Evolutionary conservation across 768 basidiomycete genomes (phyloP), one percentile per base, ranked within the genome.

Genomic region (Suillus cothurnatus): DNA sequence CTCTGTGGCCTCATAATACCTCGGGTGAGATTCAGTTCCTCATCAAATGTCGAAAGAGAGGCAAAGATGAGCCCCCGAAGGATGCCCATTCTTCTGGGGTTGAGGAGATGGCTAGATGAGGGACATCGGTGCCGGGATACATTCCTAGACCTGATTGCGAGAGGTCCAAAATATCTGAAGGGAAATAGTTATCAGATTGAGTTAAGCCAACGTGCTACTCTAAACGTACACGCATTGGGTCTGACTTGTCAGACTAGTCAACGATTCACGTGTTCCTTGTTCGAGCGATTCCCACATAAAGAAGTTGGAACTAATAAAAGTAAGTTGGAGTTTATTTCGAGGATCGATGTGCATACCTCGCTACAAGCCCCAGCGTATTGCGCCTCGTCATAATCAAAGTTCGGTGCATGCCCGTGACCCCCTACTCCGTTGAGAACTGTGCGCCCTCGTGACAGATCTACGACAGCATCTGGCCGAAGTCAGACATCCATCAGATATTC

Each of bases 181-280:
- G 45, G 58, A 32, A 31, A n/a, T 4, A 3, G 21, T 43, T 21
- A 63, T 60, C 34, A 61, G 45, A 26, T 57, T 11, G n/a, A 61
- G 41, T 59, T 59, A 61, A 5, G 6, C 47, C 53, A 21, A 21
- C 31, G n/a, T 11, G 19, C 9, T 34, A 36, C 6, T n/a, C 14
- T 2, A 34, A 28, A 71, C 81, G 58, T 59, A 89, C 89, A 68
- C 81, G 78, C 85, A 90, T 86, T 2, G 87, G 82, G 41, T 85
- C 82, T 19, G 82, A 79, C 63, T 81, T 85, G 1, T 79, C 74
- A 0, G 89, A 89, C 39, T 78, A 80, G 71, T 92, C 90, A 1
- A 84, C 84, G n/a, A 92, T 85, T 88, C 90, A 90, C 5, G 91
- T 69, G 61, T 89, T 88, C 45, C 87, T 81, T 1, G 90, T 88